These are phyloP conservation scores for Striga hermonthica DNA, from an alignment of 305 asterid genomes.

Conservation along the genomic window DNA sequence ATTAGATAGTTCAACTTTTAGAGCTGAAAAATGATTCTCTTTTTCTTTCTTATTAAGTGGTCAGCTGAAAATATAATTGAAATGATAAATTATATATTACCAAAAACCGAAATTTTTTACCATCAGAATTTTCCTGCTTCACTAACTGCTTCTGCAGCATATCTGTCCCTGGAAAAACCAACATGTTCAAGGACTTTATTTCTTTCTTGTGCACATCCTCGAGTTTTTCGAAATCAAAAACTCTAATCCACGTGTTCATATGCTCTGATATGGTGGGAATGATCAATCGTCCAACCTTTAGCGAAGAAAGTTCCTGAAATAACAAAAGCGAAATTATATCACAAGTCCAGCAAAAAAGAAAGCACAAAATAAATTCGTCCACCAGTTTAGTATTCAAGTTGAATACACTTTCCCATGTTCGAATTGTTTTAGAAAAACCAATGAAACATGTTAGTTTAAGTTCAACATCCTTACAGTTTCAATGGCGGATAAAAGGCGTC, in stretches of 20 bases:
- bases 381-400: neutral
- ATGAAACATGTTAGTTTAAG: slow-evolving; percentile 3
- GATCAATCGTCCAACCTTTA: slow-evolving; percentile 64
- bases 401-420: too few species aligned
- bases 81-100: neutral
- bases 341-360: slow-evolving; percentile 15
- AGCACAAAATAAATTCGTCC: neutral
- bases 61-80: neutral
- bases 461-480: slow-evolving; percentile 57
- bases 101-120: slow-evolving; percentile 34
- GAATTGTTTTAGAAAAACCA: neutral
- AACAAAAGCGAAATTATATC: slow-evolving; percentile 13
- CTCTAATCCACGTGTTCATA: slow-evolving; percentile 78
- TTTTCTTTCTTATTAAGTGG: neutral
- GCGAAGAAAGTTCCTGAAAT: slow-evolving; percentile 68
- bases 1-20: too few species aligned
- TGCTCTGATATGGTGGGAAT: slow-evolving; percentile 96
- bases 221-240: slow-evolving; percentile 72
- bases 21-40: too few species aligned
- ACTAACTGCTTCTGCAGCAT: slow-evolving; percentile 77
- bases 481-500: slow-evolving; percentile 74
- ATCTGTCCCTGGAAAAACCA: slow-evolving; percentile 95
- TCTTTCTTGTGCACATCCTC: slow-evolving; percentile 59
- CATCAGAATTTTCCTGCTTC: slow-evolving; percentile 49
- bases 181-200: slow-evolving; percentile 67